Evolutionary conservation across 371 early-diverging fungal genomes (phyloP).

Genomic region (Quaeritorhiza haematococci): DNA sequence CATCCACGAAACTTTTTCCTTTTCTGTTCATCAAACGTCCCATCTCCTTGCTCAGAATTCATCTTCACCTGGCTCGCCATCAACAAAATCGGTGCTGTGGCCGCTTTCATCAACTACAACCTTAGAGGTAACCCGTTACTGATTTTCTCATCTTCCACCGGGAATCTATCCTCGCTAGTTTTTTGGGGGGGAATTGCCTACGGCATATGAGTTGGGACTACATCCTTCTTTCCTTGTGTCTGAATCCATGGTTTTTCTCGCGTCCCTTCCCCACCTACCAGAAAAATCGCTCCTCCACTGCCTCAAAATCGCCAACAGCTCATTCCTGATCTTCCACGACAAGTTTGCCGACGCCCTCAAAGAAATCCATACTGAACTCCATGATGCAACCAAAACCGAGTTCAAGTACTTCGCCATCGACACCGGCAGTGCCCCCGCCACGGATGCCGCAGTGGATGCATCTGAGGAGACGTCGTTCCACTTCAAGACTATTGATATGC

Average conservation of each 20-base stretch:
- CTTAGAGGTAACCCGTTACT: neutral
- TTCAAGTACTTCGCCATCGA: neutral
- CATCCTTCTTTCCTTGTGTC: too few relatives aligned
- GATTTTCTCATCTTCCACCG: neutral
- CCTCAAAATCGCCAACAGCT: neutral
- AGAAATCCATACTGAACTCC: neutral
- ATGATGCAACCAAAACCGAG: neutral
- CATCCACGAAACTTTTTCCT: neutral
- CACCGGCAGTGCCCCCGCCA: neutral
- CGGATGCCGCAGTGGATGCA: neutral
- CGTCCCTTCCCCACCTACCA: too few relatives aligned
- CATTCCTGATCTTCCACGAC: neutral
- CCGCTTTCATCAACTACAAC: constrained; percentile 5
- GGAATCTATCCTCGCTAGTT: neutral
- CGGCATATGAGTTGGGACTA: too few relatives aligned
- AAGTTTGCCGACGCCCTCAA: neutral
- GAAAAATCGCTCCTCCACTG: constrained; percentile 2
- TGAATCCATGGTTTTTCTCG: too few relatives aligned
- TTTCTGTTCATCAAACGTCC: neutral
- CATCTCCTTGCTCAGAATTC: neutral
- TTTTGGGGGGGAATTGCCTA: too few relatives aligned
- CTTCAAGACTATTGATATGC: neutral
- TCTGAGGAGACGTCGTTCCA: neutral
- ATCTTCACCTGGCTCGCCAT: neutral
- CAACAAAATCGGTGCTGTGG: constrained; percentile 1